A percentile compares a stretch with the other conserved stretches of the same genome.
Evolutionary conservation across 768 basidiomycete genomes (phyloP).

Genomic region (Mycena polygramma): DNA sequence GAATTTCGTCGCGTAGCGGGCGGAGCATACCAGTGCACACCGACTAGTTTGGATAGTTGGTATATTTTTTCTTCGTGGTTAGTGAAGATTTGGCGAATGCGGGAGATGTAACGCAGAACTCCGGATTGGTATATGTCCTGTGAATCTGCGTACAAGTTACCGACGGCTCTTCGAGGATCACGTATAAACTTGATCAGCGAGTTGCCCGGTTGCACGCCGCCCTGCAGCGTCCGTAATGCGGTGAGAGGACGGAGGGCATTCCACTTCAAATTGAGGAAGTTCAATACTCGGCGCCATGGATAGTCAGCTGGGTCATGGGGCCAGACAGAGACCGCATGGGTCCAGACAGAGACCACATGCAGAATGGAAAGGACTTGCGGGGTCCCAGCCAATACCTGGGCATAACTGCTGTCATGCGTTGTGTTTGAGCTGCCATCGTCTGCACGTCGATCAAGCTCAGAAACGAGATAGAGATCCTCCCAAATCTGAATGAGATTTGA

Average conservation of each 20-base stretch:
- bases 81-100: neutral
- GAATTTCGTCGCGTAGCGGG: too few species aligned
- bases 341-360: neutral
- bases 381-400: neutral
- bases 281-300: neutral
- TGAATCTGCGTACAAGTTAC: neutral
- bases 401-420: neutral
- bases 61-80: neutral
- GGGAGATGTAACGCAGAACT: conserved; percentile 2
- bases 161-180: neutral
- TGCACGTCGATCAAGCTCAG: too few species aligned
- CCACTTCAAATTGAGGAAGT: conserved; percentile 9
- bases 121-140: neutral
- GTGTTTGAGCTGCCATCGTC: too few species aligned
- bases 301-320: too few species aligned
- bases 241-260: neutral
- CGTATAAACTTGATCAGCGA: neutral
- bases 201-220: too few species aligned
- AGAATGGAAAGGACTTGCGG: neutral
- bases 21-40: too few species aligned
- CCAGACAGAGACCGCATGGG: too few species aligned
- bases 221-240: neutral
- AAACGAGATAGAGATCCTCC: conserved; percentile 7
- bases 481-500: conserved; percentile 8
- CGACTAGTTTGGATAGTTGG: neutral